A percentile compares a stretch with the other conserved stretches of the same genome.
phyloP scores from a whole-genome alignment of 139 green algal species.

The Nannochloris sp. region DNA sequence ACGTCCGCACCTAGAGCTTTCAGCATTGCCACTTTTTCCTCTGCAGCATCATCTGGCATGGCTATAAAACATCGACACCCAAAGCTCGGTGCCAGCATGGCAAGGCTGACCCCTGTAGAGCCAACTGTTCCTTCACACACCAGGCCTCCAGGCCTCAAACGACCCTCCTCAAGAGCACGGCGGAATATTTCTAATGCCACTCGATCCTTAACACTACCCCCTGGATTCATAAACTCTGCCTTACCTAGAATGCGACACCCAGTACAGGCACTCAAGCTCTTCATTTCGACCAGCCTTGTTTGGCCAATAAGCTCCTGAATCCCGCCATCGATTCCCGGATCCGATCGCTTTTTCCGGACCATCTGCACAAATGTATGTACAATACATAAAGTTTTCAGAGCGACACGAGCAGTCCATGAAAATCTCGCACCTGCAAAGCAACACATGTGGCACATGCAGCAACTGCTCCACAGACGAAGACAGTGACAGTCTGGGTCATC shows the following conservation, averaged over 20 bases:
- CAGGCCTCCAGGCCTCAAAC: slow-evolving; percentile 55
- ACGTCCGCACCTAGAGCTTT: slow-evolving; percentile 63
- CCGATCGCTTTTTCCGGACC: background rate
- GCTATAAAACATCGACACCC: slow-evolving; percentile 69
- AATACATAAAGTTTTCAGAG: no score
- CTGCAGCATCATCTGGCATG: slow-evolving; percentile 86
- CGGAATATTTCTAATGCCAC: slow-evolving; percentile 77
- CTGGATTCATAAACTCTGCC: slow-evolving; percentile 89
- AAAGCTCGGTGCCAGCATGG: slow-evolving; percentile 57
- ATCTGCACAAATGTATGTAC: background rate
- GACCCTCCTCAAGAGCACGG: slow-evolving; percentile 53
- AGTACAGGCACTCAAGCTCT: slow-evolving; percentile 59
- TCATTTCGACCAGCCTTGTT: slow-evolving; percentile 69
- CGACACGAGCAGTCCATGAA: no score
- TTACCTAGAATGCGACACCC: slow-evolving; percentile 81
- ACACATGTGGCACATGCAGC: no score
- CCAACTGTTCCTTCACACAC: slow-evolving; percentile 83
- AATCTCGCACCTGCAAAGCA: no score
- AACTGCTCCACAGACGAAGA: no score
- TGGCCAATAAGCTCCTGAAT: slow-evolving; percentile 65
- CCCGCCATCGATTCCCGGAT: slow-evolving; percentile 13
- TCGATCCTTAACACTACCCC: slow-evolving; percentile 83
- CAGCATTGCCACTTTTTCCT: slow-evolving; percentile 75
- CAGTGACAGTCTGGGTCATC: no score
- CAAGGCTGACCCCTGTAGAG: slow-evolving; percentile 79